phyloP scores from a whole-genome alignment of 1,284 basidiomycete genomes.

The Papiliotrema flavescens region DNA sequence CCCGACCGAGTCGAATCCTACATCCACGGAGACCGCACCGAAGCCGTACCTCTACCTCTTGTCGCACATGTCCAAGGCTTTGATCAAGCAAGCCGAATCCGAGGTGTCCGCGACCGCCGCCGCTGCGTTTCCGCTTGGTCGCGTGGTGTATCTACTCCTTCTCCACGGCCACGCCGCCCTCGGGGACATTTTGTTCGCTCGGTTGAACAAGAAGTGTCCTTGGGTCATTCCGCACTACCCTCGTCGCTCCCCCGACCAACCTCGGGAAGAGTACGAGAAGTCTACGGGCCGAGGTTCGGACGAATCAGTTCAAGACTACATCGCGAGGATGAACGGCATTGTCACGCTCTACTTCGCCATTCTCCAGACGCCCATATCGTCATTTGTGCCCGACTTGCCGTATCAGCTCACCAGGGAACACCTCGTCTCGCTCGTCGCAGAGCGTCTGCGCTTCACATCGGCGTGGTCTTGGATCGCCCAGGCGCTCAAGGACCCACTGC shows the following conservation, averaged over 20 bases:
- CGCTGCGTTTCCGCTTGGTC: slow-evolving; percentile 77
- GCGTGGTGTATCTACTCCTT: slow-evolving; percentile 68
- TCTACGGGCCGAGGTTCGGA: slow-evolving; percentile 57
- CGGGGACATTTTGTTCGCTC: slow-evolving; percentile 74
- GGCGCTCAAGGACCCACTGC: slow-evolving; percentile 31
- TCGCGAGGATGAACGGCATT: slow-evolving; percentile 72
- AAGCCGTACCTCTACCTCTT: slow-evolving; percentile 67
- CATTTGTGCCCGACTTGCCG: slow-evolving; percentile 37
- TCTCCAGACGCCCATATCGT: slow-evolving; percentile 52
- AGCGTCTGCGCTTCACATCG: slow-evolving; percentile 62
- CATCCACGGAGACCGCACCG: slow-evolving; percentile 33
- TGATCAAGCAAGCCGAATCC: slow-evolving; percentile 89
- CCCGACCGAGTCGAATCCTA: slow-evolving; percentile 48
- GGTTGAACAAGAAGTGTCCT: slow-evolving; percentile 74
- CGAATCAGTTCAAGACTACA: slow-evolving; percentile 65
- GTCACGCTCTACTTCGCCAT: slow-evolving; percentile 86
- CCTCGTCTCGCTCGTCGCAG: slow-evolving; percentile 49
- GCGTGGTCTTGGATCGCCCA: slow-evolving; percentile 60
- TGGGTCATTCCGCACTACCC: slow-evolving; percentile 54
- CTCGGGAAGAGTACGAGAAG: slow-evolving; percentile 61
- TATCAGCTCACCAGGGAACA: slow-evolving; percentile 52
- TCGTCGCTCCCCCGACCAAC: slow-evolving; percentile 44
- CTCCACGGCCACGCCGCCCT: slow-evolving; percentile 57
- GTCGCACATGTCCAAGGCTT: slow-evolving; percentile 80
- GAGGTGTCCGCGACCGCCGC: slow-evolving; percentile 87